Percentiles rank a stretch among this genome's conserved stretches.
Conservation (phyloP, 805 yeast genomes). For the Myxozyma neglecta region DNA sequence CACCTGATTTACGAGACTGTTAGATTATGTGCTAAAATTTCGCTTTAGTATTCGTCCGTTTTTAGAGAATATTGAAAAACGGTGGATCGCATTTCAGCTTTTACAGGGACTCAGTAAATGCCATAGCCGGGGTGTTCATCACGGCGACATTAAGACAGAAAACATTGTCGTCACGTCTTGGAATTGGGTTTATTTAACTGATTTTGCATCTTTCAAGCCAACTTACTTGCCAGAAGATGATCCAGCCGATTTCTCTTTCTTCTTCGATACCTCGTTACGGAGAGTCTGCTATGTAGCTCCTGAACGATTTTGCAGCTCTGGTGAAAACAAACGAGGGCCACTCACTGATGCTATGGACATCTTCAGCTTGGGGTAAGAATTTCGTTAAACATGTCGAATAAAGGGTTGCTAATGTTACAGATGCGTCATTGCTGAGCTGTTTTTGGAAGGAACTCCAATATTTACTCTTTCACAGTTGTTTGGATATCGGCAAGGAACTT, state of each 20-base stretch:
- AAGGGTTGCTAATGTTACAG: background rate
- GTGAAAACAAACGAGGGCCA: slow-evolving; percentile 37
- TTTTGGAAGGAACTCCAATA: slow-evolving; percentile 79
- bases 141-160: slow-evolving; percentile 92
- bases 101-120: slow-evolving; percentile 61
- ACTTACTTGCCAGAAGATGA: slow-evolving; percentile 84
- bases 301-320: slow-evolving; percentile 63
- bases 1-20: background rate
- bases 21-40: background rate
- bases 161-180: slow-evolving; percentile 83
- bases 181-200: slow-evolving; percentile 82
- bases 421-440: slow-evolving; percentile 88
- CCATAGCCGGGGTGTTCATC: slow-evolving; percentile 63
- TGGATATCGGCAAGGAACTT: slow-evolving; percentile 72
- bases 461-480: slow-evolving; percentile 86
- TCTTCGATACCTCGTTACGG: slow-evolving; percentile 85
- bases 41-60: slow-evolving; percentile 75
- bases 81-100: slow-evolving; percentile 81
- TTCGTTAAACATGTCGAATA: slow-evolving; percentile 58
- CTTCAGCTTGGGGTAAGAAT: slow-evolving; percentile 41
- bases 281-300: slow-evolving; percentile 92
- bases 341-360: slow-evolving; percentile 74
- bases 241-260: slow-evolving; percentile 88
- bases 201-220: slow-evolving; percentile 86
- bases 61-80: slow-evolving; percentile 73